Evolutionary conservation across 805 yeast genomes (phyloP).

Genomic region (Kuraishia floccosa): DNA sequence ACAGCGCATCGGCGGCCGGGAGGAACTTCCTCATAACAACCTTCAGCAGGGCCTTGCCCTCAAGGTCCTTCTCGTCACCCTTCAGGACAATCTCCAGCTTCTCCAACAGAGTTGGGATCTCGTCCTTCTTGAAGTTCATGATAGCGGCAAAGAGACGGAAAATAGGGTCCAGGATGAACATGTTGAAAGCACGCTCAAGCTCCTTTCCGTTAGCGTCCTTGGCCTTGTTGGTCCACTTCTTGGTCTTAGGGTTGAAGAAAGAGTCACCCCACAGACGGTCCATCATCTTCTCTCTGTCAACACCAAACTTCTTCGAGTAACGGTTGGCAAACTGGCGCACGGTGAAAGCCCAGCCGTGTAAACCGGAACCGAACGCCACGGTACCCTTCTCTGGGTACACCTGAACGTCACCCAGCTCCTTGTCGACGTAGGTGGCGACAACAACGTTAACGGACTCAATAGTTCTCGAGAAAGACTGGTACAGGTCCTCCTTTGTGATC

Average conservation of each 20-base stretch:
- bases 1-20: constrained; percentile 99
- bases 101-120: constrained; percentile 82
- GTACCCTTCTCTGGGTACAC: constrained; percentile 99
- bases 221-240: constrained; percentile 96
- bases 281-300: constrained; percentile 96
- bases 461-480: constrained; percentile 97
- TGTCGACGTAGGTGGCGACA: constrained; percentile 90
- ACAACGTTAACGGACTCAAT: constrained; percentile 99
- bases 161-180: constrained; percentile 98
- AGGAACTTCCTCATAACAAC: constrained; percentile 99
- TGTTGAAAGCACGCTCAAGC: constrained; percentile 98
- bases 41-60: constrained; percentile 97
- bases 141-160: constrained; percentile 90
- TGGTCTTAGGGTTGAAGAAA: constrained; percentile 99
- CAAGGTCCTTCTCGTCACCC: constrained; percentile 95
- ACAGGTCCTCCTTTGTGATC: constrained; percentile 96
- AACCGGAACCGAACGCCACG: constrained; percentile 99
- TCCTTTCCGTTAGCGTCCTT: constrained; percentile 92
- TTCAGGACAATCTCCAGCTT: constrained; percentile 91
- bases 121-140: constrained; percentile 99
- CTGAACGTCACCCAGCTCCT: constrained; percentile 88
- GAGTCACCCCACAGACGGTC: constrained; percentile 99
- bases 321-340: constrained; percentile 96
- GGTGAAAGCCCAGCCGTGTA: constrained; percentile 99
- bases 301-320: constrained; percentile 99